Conservation (phyloP, 2,329 filamentous ascomycete genomes). For the Ciborinia camelliae region DNA sequence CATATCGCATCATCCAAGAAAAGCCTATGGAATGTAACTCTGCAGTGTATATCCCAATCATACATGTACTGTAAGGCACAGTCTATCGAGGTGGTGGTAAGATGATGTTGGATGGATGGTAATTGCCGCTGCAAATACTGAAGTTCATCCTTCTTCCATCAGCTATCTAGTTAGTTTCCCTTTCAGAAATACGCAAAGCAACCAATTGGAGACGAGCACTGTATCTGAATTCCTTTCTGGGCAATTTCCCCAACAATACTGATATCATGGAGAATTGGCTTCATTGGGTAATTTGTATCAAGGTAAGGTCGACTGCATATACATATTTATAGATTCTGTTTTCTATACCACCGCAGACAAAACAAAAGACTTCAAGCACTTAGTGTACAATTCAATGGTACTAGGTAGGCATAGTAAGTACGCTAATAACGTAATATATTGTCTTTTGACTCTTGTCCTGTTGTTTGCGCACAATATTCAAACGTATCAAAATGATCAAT, state of each 20-base stretch:
- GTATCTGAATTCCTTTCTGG: not conserved
- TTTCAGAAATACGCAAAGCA: not conserved
- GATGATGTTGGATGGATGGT: slow-evolving; percentile 12
- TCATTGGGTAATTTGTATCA: not conserved
- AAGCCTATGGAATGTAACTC: slow-evolving; percentile 7
- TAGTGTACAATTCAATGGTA: not conserved
- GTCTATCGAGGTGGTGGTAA: not conserved
- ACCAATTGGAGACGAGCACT: not conserved
- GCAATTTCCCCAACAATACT: not conserved
- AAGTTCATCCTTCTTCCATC: not conserved
- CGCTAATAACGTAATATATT: not conserved
- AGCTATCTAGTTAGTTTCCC: not conserved
- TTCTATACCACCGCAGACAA: too few species aligned
- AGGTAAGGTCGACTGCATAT: not conserved
- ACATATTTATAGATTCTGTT: too few species aligned
- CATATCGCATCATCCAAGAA: not conserved
- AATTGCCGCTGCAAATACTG: not conserved
- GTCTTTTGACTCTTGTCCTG: not conserved
- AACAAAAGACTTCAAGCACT: not conserved
- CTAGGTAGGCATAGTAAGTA: not conserved
- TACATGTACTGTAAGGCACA: not conserved
- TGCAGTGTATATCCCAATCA: slow-evolving; percentile 13
- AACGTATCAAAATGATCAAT: not conserved
- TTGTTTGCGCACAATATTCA: not conserved
- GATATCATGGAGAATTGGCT: not conserved